Conservation (phyloP, 2,329 filamentous ascomycete genomes). For the Phyllosticta capitalensis region DNA sequence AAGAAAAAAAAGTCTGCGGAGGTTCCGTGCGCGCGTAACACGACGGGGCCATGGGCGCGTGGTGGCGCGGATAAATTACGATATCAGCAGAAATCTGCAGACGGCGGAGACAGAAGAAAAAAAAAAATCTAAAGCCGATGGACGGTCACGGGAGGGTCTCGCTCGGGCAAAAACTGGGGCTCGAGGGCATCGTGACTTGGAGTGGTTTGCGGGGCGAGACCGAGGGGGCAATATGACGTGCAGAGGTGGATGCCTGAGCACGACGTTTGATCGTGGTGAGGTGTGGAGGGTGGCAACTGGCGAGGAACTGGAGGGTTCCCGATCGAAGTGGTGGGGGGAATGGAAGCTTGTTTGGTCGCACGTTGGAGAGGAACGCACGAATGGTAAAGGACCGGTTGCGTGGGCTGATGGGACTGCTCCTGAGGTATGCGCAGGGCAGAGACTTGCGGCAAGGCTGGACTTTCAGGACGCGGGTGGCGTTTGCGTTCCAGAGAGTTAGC, state of each 20-base stretch:
- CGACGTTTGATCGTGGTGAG: background rate
- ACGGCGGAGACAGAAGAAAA: background rate
- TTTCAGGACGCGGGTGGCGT: background rate
- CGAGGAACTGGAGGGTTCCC: background rate
- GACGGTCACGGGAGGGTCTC: background rate
- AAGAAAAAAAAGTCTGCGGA: background rate
- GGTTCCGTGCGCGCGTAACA: background rate
- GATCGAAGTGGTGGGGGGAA: background rate
- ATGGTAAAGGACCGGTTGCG: background rate
- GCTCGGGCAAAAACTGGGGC: background rate
- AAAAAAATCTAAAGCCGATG: background rate
- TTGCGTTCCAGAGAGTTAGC: background rate
- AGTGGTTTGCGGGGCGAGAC: background rate
- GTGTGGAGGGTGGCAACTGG: background rate
- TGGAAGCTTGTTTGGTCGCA: background rate
- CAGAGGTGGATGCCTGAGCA: background rate
- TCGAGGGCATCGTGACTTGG: background rate
- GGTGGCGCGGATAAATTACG: background rate
- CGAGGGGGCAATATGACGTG: background rate
- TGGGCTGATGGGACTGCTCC: background rate
- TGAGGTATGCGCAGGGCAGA: background rate
- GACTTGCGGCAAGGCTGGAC: background rate
- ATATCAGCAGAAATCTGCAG: background rate
- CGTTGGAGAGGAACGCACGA: background rate
- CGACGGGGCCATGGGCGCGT: background rate